A percentile compares a stretch with the other conserved stretches of the same genome.
Evolutionary conservation across 192 early-diverging fungal genomes (phyloP).

Genomic region (Cladochytrium replicatum): DNA sequence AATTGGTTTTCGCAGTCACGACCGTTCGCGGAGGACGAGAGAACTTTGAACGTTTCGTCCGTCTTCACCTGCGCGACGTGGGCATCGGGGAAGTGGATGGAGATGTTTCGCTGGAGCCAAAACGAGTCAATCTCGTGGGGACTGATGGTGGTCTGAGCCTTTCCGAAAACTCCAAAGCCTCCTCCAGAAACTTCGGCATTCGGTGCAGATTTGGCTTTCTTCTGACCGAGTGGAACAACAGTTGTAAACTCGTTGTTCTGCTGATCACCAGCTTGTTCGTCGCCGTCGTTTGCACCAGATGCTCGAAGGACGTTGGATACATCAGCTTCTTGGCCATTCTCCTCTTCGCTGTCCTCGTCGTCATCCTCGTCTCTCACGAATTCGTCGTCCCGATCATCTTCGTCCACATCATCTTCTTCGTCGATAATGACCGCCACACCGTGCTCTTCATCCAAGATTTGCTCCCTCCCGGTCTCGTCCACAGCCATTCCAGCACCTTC

Average conservation of each 20-base stretch:
- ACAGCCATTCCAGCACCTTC: constrained; percentile 39
- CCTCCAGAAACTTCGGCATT: constrained; percentile 7
- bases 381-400: constrained; percentile 57
- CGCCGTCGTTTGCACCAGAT: constrained; percentile 11
- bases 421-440: constrained; percentile 96
- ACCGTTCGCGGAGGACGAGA: constrained; percentile 52
- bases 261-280: constrained; percentile 17
- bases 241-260: constrained; percentile 33
- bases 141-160: constrained; percentile 11
- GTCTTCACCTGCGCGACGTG: constrained; percentile 86
- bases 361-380: constrained; percentile 32
- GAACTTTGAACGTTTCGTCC: constrained; percentile 55
- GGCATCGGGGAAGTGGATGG: constrained; percentile 74
- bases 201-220: constrained; percentile 5
- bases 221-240: constrained; percentile 14
- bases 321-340: constrained; percentile 22
- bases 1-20: constrained; percentile 94
- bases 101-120: constrained; percentile 86
- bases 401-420: constrained; percentile 85
- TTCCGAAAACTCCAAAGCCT: constrained; percentile 9
- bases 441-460: constrained; percentile 64
- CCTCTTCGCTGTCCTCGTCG: constrained; percentile 18
- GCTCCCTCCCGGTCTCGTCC: constrained; percentile 37
- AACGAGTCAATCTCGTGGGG: constrained; percentile 93
- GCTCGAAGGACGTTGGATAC: constrained; percentile 7